These are phyloP conservation scores for Chlamydomonas reinhardtii DNA, from an alignment of 163 green algal genomes.

Conservation along the genomic window DNA sequence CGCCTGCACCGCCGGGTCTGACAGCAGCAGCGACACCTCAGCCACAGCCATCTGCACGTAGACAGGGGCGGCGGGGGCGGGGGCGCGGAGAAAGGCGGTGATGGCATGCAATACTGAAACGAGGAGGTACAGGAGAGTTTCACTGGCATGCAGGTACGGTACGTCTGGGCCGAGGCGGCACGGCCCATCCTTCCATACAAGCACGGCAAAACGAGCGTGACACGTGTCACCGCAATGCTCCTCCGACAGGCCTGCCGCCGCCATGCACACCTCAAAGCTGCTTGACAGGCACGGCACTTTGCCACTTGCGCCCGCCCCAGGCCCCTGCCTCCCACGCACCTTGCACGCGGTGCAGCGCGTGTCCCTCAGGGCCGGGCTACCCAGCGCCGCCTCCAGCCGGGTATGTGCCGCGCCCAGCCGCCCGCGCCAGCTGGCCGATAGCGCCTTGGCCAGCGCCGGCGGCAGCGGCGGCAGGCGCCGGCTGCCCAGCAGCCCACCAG, in stretches of 20 bases:
- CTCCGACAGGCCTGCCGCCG: no score
- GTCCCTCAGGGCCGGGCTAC: not conserved
- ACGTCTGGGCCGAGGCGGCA: no score
- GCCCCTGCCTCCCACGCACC: not conserved
- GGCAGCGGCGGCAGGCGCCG: not conserved
- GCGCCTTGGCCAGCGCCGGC: not conserved
- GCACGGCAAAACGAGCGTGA: no score
- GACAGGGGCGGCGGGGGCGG: not conserved
- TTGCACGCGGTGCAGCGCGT: constrained; percentile 19
- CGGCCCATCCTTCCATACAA: no score
- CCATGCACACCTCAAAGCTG: no score
- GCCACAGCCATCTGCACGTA: constrained; percentile 5
- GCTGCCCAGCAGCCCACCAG: not conserved
- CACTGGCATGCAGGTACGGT: no score
- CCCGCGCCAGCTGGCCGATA: not conserved
- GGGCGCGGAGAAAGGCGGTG: not conserved
- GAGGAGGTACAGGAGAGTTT: no score
- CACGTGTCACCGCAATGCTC: no score
- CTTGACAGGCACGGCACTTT: no score
- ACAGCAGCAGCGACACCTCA: constrained; percentile 4
- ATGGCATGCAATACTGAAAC: not conserved
- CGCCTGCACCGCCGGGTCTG: constrained; percentile 1
- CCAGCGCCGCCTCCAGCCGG: not conserved
- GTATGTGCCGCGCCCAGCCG: not conserved
- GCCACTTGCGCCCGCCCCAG: no score